Evolutionary conservation across 495 filamentous ascomycete species (phyloP).

Genomic region (Thermothielavioides terrestris): DNA sequence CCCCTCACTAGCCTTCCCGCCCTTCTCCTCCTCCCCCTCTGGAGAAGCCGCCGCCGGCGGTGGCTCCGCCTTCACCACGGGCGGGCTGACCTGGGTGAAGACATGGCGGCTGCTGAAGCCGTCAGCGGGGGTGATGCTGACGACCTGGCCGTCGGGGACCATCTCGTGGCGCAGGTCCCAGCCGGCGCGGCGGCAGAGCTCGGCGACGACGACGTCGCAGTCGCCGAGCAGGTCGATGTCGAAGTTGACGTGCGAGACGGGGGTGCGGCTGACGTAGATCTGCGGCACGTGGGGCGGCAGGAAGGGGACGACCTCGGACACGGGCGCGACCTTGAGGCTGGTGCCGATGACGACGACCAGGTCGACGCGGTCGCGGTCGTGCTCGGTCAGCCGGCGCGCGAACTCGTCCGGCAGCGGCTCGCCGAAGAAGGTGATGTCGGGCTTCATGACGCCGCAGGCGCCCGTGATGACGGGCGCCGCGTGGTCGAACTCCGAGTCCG

Average conservation of each 20-base stretch:
- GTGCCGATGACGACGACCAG: constrained; percentile 97
- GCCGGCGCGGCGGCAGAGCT: constrained; percentile 74
- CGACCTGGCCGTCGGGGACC: constrained; percentile 59
- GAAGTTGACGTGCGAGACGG: constrained; percentile 82
- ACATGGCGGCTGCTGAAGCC: constrained; percentile 58
- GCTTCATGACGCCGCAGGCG: constrained; percentile 83
- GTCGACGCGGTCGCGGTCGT: constrained; percentile 73
- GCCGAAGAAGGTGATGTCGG: constrained; percentile 97
- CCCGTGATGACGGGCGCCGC: constrained; percentile 41
- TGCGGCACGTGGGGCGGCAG: constrained; percentile 75
- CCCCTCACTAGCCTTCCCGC: not conserved
- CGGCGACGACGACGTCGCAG: constrained; percentile 83
- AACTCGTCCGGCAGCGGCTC: constrained; percentile 81
- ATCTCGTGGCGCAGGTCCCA: constrained; percentile 90
- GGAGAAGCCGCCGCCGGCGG: not conserved
- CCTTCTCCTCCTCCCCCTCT: not conserved
- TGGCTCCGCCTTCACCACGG: too few relatives aligned
- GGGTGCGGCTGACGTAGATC: constrained; percentile 86
- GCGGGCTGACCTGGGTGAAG: constrained; percentile 45
- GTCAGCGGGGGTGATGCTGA: constrained; percentile 49
- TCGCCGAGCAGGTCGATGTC: constrained; percentile 92
- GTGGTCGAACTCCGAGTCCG: constrained; percentile 55
- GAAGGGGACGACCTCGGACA: constrained; percentile 79
- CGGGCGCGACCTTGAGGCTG: constrained; percentile 90
- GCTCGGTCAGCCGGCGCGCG: constrained; percentile 64